Evolutionary conservation across 495 filamentous ascomycete genomes (phyloP).

Genomic region (Xylaria castorea): DNA sequence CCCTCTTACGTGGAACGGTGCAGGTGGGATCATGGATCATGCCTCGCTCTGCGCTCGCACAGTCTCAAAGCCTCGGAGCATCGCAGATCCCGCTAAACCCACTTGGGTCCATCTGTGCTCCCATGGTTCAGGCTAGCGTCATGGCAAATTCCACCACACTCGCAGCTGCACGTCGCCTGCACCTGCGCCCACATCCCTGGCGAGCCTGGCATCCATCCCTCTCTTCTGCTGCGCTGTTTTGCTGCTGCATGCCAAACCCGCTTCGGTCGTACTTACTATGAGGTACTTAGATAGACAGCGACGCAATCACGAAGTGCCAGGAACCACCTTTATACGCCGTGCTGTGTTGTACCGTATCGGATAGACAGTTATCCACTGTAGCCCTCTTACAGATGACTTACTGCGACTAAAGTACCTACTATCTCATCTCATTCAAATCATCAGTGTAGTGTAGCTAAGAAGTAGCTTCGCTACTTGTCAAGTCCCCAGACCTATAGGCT

Average conservation of each 20-base stretch:
- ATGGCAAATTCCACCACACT: conserved; percentile 13
- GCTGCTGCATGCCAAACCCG: conserved; percentile 10
- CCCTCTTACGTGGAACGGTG: conserved; percentile 1
- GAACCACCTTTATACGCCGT: neutral
- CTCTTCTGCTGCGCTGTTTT: conserved; percentile 15
- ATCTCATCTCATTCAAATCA: neutral
- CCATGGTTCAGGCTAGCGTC: neutral
- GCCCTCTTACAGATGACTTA: neutral
- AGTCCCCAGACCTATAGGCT: neutral
- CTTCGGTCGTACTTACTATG: neutral
- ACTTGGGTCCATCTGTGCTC: neutral
- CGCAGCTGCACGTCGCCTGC: conserved; percentile 3
- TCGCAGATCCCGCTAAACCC: conserved; percentile 22
- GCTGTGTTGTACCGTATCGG: neutral
- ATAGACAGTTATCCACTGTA: neutral
- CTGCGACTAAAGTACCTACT: neutral
- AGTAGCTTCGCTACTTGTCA: neutral
- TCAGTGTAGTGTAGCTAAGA: neutral
- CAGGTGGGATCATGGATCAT: neutral
- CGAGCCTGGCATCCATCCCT: neutral
- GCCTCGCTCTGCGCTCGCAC: conserved; percentile 5
- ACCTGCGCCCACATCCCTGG: neutral
- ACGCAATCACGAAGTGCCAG: conserved; percentile 16
- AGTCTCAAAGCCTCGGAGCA: conserved; percentile 12
- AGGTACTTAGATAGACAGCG: neutral